Evolutionary conservation across 208 protist genomes (phyloP), one percentile per base, ranked within the genome.

Genomic region (Wallacemonas sp.): DNA sequence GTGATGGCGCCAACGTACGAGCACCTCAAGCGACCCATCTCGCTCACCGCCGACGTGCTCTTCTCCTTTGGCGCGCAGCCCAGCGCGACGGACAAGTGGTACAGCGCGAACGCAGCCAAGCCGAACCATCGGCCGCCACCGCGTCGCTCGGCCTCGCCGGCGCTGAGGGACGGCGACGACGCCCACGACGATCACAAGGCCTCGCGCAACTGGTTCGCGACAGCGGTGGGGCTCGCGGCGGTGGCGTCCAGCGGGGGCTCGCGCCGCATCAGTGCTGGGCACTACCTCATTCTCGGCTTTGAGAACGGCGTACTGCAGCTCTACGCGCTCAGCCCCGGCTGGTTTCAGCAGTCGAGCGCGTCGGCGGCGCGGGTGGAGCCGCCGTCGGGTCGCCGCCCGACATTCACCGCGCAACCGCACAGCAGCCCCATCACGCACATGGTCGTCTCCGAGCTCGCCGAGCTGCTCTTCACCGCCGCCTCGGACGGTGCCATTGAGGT

Each of bases 1-100:
- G 77, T 91, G 8, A 64, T 94, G 8, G 81, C 91, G 3, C 87
- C 88, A 16, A 92, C 91, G 14, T 96, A 89, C 67, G 81, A 87
- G 54, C 86, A 96, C 70, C 73, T 96, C 22, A 74, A 86, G 25
- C 72, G 67, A 39, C 77, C 81, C 28, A 77, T 76, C 26, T 32
- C 61, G 5, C 72, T 70, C 18, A 61, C 77, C 20, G 66, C 81
- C 11, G 91, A 96, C 65, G 57, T 94, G 3, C 70, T 96, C 32
- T 69, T 77, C 54, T 55, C 74, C 11, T 96, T 96, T 71, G 82
- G 85, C 33, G 57, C 74, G 20, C 16, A 32, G 22, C 11, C 45
- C 4, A 41, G 3, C 26, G 45, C 42, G 28, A 25, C 25, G 14
- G 61, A 18, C 8, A 50, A 48, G 33, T n/a, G 18, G 18, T 3